These are phyloP conservation scores for Trichoderma sp. DNA, from an alignment of 2,329 filamentous ascomycete species.

Conservation along the genomic window DNA sequence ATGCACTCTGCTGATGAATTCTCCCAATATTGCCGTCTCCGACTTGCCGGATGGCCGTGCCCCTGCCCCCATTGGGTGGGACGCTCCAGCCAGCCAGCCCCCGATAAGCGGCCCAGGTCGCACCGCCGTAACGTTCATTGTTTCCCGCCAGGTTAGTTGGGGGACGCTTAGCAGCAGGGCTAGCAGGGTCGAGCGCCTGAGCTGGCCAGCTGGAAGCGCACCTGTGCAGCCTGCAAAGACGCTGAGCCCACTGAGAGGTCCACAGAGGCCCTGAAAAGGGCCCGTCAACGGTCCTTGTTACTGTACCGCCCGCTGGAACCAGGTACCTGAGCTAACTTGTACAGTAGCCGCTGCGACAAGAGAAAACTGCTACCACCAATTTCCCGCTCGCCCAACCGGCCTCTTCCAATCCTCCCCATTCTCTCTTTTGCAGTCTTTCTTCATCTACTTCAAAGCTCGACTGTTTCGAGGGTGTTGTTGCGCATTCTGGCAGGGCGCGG, in stretches of 20 bases:
- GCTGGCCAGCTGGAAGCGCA: background rate
- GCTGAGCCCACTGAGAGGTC: background rate
- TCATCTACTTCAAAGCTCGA: constrained; percentile 21
- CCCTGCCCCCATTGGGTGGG: background rate
- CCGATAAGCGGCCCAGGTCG: background rate
- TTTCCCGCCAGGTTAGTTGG: background rate
- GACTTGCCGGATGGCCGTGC: background rate
- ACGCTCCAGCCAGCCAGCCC: background rate
- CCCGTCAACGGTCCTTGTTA: background rate
- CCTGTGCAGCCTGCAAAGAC: background rate
- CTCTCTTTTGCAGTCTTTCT: constrained; percentile 20
- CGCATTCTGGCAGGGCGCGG: constrained; percentile 23
- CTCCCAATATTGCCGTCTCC: constrained; percentile 2
- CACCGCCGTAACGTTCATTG: background rate
- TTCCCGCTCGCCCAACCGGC: constrained; percentile 19
- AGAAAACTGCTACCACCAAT: constrained; percentile 22
- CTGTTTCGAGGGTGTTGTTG: constrained; percentile 24
- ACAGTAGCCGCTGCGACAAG: constrained; percentile 4
- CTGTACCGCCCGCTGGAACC: background rate
- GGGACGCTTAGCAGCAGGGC: background rate
- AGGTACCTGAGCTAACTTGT: constrained; percentile 17
- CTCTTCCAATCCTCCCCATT: constrained; percentile 19
- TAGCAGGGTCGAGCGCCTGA: background rate
- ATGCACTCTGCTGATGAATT: background rate
- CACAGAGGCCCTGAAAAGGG: constrained; percentile 6